Base-by-base conservation (phyloP, 2,329 filamentous ascomycete species). In the Trichophyton equinum region DNA sequence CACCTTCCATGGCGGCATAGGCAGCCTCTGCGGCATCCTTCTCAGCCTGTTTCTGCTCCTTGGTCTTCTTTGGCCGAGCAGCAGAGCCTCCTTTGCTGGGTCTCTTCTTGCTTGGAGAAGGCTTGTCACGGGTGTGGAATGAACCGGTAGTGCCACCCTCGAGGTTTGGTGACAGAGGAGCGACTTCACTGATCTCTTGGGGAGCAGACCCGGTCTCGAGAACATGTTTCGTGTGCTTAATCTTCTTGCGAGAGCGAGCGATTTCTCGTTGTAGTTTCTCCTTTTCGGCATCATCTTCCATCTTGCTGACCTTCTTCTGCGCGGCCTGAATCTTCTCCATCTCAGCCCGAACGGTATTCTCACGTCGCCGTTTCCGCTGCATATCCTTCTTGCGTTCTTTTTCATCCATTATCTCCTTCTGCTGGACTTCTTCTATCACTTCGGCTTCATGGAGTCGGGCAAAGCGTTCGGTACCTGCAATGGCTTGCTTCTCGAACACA, bases 371-470 rank as follows among this genome's bases (percentile, higher is more conserved):
- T 78, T 97, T 99, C 65, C 94, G 88, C 73, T 99, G 94, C 90
- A 99, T 97, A 71, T 99, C 94, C 78, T 99, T 99, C 79, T 99
- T 99, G 65, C 94, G 89, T 75, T 99, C 94, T 77, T 99, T 99
- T 74, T 99, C 94, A 63, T 92, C 91, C 63, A 88, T 87, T 6
- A 96, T 81, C 72, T 96, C 92, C 66, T 90, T 89, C 64, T 91
- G 87, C 66, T 94, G 88, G 1, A 97, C 92, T 68, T 96, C 87
- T 59, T 88, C 83, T 62, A 92, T 82, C 1, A 94, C 92, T 46
- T 88, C 85, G 18, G 88, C 83, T 70, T 91, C 91, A 71, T 94
- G 85, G 53, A 85, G 78, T 13, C 87, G 81, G 62, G 89, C 84
- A 72, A 89, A 96, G 36, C 89, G 85, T 59, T 86, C 81, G 68